Evolutionary conservation across 78 protist species (phyloP), one percentile per base, ranked within the genome.

Genomic region (Chrysochromulina tobinii): DNA sequence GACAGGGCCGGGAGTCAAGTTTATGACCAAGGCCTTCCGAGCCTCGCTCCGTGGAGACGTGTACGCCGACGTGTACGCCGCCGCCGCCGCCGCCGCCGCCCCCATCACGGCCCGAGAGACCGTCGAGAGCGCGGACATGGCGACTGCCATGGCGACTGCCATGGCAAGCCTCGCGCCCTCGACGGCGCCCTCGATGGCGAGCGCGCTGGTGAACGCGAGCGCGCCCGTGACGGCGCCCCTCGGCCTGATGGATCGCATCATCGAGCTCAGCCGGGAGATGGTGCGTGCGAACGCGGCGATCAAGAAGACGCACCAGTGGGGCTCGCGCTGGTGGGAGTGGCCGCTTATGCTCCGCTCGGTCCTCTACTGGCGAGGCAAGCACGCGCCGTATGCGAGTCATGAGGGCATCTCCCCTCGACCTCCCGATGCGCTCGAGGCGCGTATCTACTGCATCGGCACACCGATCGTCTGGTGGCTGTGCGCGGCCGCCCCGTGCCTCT

Each of bases 1-100:
- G 57, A 72, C 83, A 54, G 92, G 93, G 7, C 84, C 84, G 14
- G 95, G 93, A 55, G 95, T 75, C 21, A 89, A 73, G 15, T 91
- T 73, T 81, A 93, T 93, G 92, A 61, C 59, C 27, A 2, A 51
- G 9, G 55, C 69, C 5, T 92, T 92, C 83, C 91, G 73, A n/a
- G 79, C 90, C 15, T 8, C 90, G 27, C 86, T 91, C 48, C 6
- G 50, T 8, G 93, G 90, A 58, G 87, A 86, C 90, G 51, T 72
- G 81, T 38, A 27, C 14, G 81, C 14, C 57, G 6, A 3, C n/a
- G n/a, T 23, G 48, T 20, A 67, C n/a, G n/a, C 73, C 73, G 9
- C 17, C 48, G 9, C 4, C n/a, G 73, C 73, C 27, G n/a, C n/a
- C 4, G 73, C 27, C 73, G 73, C 48, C 73, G n/a, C n/a, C 27